Base-by-base conservation (phyloP, 305 asterid genomes). In the Fraxinus dipetala region DNA sequence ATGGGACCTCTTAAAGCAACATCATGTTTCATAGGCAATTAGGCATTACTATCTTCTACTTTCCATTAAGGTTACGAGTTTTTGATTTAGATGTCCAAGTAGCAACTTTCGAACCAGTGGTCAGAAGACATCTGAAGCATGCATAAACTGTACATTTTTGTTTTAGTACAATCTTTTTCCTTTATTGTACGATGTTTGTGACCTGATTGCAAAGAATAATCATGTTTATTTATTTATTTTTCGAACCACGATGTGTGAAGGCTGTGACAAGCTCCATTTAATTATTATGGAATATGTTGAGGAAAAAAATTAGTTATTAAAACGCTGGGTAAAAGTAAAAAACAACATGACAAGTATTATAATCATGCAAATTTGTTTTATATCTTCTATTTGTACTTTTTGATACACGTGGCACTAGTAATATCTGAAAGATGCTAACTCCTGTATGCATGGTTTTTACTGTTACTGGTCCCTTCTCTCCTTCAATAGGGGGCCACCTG, bases 401-500 rank as follows among this genome's bases (percentile, higher is more conserved):
- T 30, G 22, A 28, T 31, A 31, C 75, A 13, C 1, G 11, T 22
- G 32, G 72, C 22, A 28, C 40, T 30, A 11, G 75, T 69, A 69
- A 69, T 13, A 69, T 69, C 22, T 69, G 40, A 69, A 28, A 69
- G 40, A 69, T 30, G 35, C 40, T 28, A 26, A 67, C 74, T 67
- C 74, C 8, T 13, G 10, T 78, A 59, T 40, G 36, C 76, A 67
- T 77, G 75, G 38, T 5, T 75, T 78, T 63, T 63, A 76, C 82
- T 77, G 69, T 75, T 35, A 56, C 61, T 83, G 45, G 32, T 75
- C 80, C 48, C 31, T 63, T 85, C 75, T 76, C 70, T 78, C 61
- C 61, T 82, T 86, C 75, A 51, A 85, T 86, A 96, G 99, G 84
- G 97, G 90, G 61, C 92, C 89, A 30, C 91, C 99, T 77, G 98